phyloP scores from a whole-genome alignment of 495 filamentous ascomycete species.

The Lasiosphaeriaceae sp. region DNA sequence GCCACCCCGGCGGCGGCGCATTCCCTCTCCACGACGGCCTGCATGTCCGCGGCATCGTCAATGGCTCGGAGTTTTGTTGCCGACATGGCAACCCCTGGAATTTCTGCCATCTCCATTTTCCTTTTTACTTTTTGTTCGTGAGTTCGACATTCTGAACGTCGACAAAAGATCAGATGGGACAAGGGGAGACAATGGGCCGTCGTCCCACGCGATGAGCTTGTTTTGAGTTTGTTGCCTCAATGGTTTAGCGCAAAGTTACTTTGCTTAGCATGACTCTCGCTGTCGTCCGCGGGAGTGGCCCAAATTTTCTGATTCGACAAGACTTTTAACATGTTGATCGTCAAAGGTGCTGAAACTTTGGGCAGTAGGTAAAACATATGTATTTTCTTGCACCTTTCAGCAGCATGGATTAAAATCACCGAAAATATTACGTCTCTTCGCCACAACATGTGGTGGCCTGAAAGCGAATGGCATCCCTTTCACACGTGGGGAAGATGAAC shows the following conservation, averaged over 20 bases:
- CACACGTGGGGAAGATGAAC: too few species aligned
- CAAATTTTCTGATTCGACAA: too few species aligned
- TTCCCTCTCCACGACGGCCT: conserved; percentile 10
- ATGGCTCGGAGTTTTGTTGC: conserved; percentile 10
- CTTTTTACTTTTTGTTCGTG: not conserved
- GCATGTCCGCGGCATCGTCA: conserved; percentile 12
- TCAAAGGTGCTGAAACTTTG: too few species aligned
- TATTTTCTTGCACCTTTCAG: too few species aligned
- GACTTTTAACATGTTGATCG: too few species aligned
- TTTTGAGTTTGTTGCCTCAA: not conserved
- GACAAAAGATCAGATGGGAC: not conserved
- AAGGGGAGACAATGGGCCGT: not conserved
- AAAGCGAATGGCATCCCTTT: too few species aligned
- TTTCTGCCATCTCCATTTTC: conserved; percentile 6
- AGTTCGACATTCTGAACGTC: not conserved
- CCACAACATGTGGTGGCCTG: too few species aligned
- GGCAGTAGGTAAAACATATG: too few species aligned
- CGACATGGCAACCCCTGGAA: conserved; percentile 1
- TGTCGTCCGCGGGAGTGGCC: too few species aligned
- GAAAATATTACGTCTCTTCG: too few species aligned
- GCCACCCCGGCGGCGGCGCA: conserved; percentile 7
- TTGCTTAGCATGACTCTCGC: not conserved
- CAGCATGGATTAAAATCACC: too few species aligned
- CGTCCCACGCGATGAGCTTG: not conserved
- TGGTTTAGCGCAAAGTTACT: not conserved